Evolutionary conservation across 148 eudicot genomes (phyloP).

Genomic region (Rhododendron vialii): DNA sequence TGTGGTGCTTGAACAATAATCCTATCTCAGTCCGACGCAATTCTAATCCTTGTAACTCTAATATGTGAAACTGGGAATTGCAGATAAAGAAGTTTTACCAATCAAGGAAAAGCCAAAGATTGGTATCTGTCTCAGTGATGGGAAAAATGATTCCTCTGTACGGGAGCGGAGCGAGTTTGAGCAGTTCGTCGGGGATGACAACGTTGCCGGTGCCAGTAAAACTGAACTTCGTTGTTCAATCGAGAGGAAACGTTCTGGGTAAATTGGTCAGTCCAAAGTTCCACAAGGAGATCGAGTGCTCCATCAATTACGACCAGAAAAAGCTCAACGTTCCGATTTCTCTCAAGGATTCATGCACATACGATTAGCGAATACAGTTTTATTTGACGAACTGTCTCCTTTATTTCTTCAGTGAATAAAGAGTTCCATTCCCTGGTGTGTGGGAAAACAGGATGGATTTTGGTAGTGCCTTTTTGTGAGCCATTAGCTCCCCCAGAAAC

Average conservation of each 20-base stretch:
- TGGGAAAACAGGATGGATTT: background rate
- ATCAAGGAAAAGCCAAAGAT: constrained; percentile 49
- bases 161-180: constrained; percentile 73
- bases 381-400: background rate
- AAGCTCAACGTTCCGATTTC: constrained; percentile 45
- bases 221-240: constrained; percentile 47
- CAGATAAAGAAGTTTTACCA: constrained; percentile 77
- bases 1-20: background rate
- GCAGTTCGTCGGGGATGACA: constrained; percentile 50
- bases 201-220: constrained; percentile 59
- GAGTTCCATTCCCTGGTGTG: background rate
- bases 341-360: constrained; percentile 58
- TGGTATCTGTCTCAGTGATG: constrained; percentile 33
- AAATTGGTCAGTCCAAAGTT: constrained; percentile 77
- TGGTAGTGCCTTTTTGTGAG: background rate
- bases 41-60: background rate
- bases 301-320: constrained; percentile 39
- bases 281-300: constrained; percentile 43
- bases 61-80: constrained; percentile 1
- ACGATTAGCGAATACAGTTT: constrained; percentile 19
- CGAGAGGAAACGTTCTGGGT: constrained; percentile 78
- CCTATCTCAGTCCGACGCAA: background rate
- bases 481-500: background rate
- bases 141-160: constrained; percentile 65
- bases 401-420: too few relatives aligned